These are phyloP conservation scores for Suillus cothurnatus DNA, from an alignment of 768 basidiomycete species.

Conservation along the genomic window DNA sequence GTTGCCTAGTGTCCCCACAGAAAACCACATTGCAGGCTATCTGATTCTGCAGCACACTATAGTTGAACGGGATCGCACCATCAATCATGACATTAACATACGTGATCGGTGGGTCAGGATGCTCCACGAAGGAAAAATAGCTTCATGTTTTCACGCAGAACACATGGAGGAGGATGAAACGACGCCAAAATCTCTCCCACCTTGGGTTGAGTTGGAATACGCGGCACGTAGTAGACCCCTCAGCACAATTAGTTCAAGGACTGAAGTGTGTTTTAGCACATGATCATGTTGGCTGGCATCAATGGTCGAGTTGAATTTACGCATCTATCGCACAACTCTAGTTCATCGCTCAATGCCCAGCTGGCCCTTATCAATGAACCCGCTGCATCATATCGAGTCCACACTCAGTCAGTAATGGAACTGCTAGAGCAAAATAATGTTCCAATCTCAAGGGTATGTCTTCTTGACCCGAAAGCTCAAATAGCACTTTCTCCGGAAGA, in stretches of 20 bases:
- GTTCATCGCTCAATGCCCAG: conserved; percentile 47
- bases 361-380: conserved; percentile 13
- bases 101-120: conserved; percentile 51
- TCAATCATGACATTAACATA: conserved; percentile 49
- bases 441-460: conserved; percentile 68
- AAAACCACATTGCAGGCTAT: not conserved
- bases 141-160: conserved; percentile 47
- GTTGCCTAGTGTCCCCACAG: too few relatives aligned
- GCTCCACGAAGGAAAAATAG: not conserved
- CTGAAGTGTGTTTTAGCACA: conserved; percentile 56
- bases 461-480: conserved; percentile 91
- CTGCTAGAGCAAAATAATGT: conserved; percentile 26
- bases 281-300: conserved; percentile 75
- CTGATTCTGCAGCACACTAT: not conserved
- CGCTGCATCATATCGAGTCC: conserved; percentile 25
- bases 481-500: conserved; percentile 73
- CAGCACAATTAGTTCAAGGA: conserved; percentile 10
- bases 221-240: conserved; percentile 46
- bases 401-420: conserved; percentile 20
- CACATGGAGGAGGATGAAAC: conserved; percentile 96
- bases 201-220: conserved; percentile 95
- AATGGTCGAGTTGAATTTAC: conserved; percentile 77
- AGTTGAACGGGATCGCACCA: not conserved
- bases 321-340: conserved; percentile 76
- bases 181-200: conserved; percentile 67